phyloP scores from a whole-genome alignment of 192 early-diverging fungal genomes.

The Allomyces arbusculus region DNA sequence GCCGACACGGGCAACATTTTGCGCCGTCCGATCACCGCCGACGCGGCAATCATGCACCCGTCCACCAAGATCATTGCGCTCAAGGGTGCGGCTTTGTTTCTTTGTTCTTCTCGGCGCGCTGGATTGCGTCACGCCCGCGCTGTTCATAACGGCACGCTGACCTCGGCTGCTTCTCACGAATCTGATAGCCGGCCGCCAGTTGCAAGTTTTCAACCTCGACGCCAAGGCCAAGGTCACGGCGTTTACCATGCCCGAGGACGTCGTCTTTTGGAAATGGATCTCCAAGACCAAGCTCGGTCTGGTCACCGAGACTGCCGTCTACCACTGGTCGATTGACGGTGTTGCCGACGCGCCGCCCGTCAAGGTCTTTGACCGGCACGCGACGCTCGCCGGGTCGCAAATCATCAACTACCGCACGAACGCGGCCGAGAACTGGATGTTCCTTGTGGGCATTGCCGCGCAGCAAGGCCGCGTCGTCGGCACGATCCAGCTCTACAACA shows the following conservation, averaged over 20 bases:
- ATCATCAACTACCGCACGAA: constrained; percentile 92
- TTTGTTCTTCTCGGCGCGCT: background rate
- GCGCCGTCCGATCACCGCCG: constrained; percentile 84
- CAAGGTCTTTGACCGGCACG: constrained; percentile 88
- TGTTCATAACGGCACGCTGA: background rate
- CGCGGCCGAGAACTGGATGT: constrained; percentile 81
- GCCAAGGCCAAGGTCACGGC: constrained; percentile 90
- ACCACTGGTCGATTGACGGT: constrained; percentile 94
- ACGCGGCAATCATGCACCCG: constrained; percentile 97
- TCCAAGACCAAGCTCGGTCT: constrained; percentile 62
- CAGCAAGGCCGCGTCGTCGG: constrained; percentile 76
- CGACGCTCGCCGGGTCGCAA: constrained; percentile 60
- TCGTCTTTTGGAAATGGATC: constrained; percentile 94
- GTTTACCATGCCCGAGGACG: constrained; percentile 73
- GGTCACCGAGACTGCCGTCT: constrained; percentile 71
- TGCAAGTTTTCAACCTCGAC: constrained; percentile 96
- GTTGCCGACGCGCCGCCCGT: constrained; percentile 41
- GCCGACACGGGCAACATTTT: constrained; percentile 58
- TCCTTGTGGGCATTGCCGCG: constrained; percentile 84
- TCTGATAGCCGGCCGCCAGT: constrained; percentile 42
- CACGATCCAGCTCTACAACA: constrained; percentile 90
- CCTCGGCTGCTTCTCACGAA: constrained; percentile 1
- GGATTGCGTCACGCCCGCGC: background rate
- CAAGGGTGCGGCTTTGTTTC: constrained; percentile 49
- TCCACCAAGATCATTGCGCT: constrained; percentile 80